phyloP scores from a whole-genome alignment of 805 yeast genomes.

The Ogataea ganodermae region DNA sequence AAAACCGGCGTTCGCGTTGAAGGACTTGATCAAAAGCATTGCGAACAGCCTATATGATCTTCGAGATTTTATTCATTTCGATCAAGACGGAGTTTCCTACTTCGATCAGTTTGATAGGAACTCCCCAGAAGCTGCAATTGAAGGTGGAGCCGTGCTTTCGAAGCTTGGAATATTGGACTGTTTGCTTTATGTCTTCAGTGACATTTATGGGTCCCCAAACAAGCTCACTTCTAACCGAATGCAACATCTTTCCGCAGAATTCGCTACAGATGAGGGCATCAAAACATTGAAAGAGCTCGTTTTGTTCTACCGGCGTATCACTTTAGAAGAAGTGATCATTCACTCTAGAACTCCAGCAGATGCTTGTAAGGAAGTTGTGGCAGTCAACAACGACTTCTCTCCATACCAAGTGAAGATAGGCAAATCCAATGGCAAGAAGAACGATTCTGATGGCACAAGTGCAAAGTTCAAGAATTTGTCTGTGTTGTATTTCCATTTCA shows the following conservation, averaged over 20 bases:
- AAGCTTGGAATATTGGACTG: conserved; percentile 43
- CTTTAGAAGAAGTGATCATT: conserved; percentile 58
- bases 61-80: conserved; percentile 31
- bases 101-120: conserved; percentile 38
- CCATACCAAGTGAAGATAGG: conserved; percentile 46
- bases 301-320: conserved; percentile 48
- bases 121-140: conserved; percentile 21
- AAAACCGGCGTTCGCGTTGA: conserved; percentile 49
- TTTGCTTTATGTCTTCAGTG: conserved; percentile 53
- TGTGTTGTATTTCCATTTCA: conserved; percentile 53
- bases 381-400: conserved; percentile 36
- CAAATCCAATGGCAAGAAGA: conserved; percentile 40
- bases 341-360: conserved; percentile 49
- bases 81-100: conserved; percentile 36
- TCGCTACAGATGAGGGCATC: conserved; percentile 45
- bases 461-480: conserved; percentile 65
- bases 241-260: conserved; percentile 41
- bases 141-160: conserved; percentile 38
- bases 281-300: conserved; percentile 44
- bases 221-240: conserved; percentile 49
- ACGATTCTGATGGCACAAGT: conserved; percentile 46
- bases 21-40: conserved; percentile 22
- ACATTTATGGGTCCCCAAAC: conserved; percentile 56
- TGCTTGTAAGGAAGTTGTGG: conserved; percentile 44
- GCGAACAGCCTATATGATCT: conserved; percentile 18